phyloP scores from a whole-genome alignment of 2,329 filamentous ascomycete genomes.

The Botryotinia calthae region DNA sequence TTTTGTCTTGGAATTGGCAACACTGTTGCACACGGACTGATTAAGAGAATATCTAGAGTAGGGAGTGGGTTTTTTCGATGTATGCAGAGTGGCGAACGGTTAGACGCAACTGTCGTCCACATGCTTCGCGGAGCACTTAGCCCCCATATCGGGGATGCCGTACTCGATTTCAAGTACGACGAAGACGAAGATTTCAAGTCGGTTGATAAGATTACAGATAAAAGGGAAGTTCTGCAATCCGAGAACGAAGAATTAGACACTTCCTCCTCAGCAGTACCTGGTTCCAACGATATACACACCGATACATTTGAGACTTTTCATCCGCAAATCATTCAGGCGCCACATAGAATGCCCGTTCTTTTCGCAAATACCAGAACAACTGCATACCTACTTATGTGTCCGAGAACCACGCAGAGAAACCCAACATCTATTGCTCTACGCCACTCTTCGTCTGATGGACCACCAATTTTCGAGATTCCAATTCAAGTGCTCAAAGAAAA shows the following conservation, averaged over 20 bases:
- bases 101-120: constrained; percentile 66
- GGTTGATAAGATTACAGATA: constrained; percentile 54
- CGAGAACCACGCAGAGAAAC: constrained; percentile 44
- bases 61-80: constrained; percentile 60
- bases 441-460: constrained; percentile 56
- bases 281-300: not conserved
- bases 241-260: constrained; percentile 9
- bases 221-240: constrained; percentile 41
- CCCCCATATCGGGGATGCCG: constrained; percentile 64
- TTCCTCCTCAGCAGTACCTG: not conserved
- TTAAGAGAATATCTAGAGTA: constrained; percentile 53
- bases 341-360: constrained; percentile 59
- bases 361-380: constrained; percentile 65
- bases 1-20: constrained; percentile 56
- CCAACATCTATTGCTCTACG: constrained; percentile 57
- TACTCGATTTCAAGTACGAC: constrained; percentile 60
- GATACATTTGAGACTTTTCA: constrained; percentile 44
- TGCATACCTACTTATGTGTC: constrained; percentile 63
- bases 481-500: constrained; percentile 49
- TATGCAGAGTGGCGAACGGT: constrained; percentile 60
- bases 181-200: constrained; percentile 59
- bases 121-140: constrained; percentile 62
- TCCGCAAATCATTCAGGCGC: constrained; percentile 63
- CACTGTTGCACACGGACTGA: constrained; percentile 49
- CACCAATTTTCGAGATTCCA: constrained; percentile 63